Evolutionary conservation across 306 rosid genomes (phyloP).

Genomic region (Quercus parvula): DNA sequence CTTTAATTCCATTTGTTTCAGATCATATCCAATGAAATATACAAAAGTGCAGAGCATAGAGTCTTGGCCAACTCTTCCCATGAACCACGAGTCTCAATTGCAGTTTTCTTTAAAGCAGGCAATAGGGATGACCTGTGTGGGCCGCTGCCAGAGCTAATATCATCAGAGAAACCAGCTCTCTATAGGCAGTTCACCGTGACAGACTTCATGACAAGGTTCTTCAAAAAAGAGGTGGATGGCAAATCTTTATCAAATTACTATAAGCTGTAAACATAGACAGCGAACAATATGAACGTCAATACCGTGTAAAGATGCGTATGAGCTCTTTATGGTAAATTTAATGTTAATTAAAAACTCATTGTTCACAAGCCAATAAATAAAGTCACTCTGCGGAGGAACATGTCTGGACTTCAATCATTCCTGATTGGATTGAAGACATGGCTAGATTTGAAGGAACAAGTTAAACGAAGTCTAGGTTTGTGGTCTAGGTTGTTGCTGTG

Average conservation of each 20-base stretch:
- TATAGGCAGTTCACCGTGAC: conserved; percentile 16
- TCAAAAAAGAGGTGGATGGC: conserved; percentile 36
- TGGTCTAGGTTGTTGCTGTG: too few relatives aligned
- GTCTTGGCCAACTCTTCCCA: conserved; percentile 29
- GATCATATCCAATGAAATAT: conserved; percentile 40
- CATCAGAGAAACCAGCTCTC: conserved; percentile 19
- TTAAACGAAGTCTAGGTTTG: too few relatives aligned
- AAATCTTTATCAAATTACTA: conserved; percentile 56
- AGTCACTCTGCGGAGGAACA: too few relatives aligned
- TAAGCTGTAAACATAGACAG: conserved; percentile 17
- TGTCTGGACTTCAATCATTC: too few relatives aligned
- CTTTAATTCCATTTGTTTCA: not conserved
- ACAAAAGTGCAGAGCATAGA: conserved; percentile 44
- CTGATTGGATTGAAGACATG: too few relatives aligned
- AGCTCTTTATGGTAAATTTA: not conserved
- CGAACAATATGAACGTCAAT: not conserved
- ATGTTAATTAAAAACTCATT: not conserved
- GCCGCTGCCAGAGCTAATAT: conserved; percentile 42
- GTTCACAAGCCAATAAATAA: not conserved
- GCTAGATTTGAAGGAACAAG: too few relatives aligned
- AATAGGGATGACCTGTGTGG: conserved; percentile 30
- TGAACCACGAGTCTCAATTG: conserved; percentile 31
- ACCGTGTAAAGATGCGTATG: not conserved
- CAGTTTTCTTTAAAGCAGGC: conserved; percentile 31
- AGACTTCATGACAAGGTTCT: conserved; percentile 33